These are phyloP conservation scores for Mucor piriformis DNA, from an alignment of 371 early-diverging fungal species.

Conservation along the genomic window DNA sequence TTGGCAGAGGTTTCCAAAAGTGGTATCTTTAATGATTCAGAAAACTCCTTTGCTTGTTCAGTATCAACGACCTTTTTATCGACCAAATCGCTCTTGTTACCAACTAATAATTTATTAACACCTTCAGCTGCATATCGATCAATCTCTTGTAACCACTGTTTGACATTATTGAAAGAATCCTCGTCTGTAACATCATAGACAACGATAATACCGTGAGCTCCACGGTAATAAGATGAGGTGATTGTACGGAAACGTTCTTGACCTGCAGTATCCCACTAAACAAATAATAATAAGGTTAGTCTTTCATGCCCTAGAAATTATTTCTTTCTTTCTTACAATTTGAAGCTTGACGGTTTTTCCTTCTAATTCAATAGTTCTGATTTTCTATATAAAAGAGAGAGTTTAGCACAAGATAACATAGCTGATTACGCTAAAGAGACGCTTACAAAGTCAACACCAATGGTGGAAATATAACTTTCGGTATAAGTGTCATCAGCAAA, in stretches of 20 bases:
- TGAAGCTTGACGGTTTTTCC: constrained; percentile 99
- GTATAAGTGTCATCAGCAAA: constrained; percentile 99
- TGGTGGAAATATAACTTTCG: constrained; percentile 97
- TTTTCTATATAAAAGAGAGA: constrained; percentile 71
- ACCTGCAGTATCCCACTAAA: constrained; percentile 98
- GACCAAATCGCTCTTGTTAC: constrained; percentile 98
- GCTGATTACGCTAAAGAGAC: too few species aligned
- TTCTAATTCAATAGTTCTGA: constrained; percentile 98
- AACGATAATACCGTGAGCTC: constrained; percentile 98
- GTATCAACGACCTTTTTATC: constrained; percentile 85
- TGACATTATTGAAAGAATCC: constrained; percentile 90
- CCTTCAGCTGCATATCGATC: constrained; percentile 66
- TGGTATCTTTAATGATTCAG: constrained; percentile 82
- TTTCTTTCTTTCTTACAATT: constrained; percentile 65
- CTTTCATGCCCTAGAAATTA: not conserved
- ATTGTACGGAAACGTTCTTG: constrained; percentile 99
- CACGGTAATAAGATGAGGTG: constrained; percentile 98
- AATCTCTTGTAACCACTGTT: constrained; percentile 98
- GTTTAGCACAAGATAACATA: not conserved
- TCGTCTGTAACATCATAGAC: constrained; percentile 98
- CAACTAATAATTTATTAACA: constrained; percentile 96
- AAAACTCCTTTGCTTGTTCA: constrained; percentile 81
- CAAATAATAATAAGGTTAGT: not conserved
- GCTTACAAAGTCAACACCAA: constrained; percentile 96
- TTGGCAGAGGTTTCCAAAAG: constrained; percentile 97